A percentile compares a stretch with the other conserved stretches of the same genome.
Evolutionary conservation across 1,139 yeast species (phyloP).

Genomic region (Candida dubliniensis): DNA sequence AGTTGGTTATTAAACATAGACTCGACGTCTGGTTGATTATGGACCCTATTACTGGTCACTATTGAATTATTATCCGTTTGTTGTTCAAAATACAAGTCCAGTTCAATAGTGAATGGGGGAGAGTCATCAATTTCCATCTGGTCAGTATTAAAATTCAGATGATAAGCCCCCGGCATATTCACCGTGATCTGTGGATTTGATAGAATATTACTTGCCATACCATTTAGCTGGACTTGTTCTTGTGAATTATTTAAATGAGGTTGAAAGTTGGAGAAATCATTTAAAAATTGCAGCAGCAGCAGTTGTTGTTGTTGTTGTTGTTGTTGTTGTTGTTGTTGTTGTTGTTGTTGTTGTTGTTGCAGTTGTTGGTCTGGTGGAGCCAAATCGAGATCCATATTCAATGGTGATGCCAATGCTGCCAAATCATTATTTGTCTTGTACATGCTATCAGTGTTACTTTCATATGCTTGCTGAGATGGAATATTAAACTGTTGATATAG

Average conservation of each 20-base stretch:
- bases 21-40: conserved; percentile 11
- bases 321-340: conserved; percentile 5
- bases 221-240: neutral
- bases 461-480: neutral
- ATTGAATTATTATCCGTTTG: conserved; percentile 16
- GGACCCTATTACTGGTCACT: conserved; percentile 11
- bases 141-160: conserved; percentile 19
- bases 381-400: conserved; percentile 12
- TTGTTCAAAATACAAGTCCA: conserved; percentile 25
- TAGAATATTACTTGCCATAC: neutral
- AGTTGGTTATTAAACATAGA: conserved; percentile 11
- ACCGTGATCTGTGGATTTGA: conserved; percentile 10
- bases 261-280: conserved; percentile 1
- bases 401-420: conserved; percentile 11
- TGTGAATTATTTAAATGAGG: neutral
- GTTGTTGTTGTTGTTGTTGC: conserved; percentile 4
- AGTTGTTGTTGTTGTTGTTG: conserved; percentile 6
- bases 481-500: conserved; percentile 7
- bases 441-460: neutral
- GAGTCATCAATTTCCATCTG: conserved; percentile 41
- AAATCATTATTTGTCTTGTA: neutral
- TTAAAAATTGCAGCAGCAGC: conserved; percentile 1
- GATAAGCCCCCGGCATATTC: conserved; percentile 34
- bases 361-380: conserved; percentile 7
- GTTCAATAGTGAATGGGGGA: conserved; percentile 42